phyloP scores from a whole-genome alignment of 257 asterid species.

The Anisodus acutangulus region DNA sequence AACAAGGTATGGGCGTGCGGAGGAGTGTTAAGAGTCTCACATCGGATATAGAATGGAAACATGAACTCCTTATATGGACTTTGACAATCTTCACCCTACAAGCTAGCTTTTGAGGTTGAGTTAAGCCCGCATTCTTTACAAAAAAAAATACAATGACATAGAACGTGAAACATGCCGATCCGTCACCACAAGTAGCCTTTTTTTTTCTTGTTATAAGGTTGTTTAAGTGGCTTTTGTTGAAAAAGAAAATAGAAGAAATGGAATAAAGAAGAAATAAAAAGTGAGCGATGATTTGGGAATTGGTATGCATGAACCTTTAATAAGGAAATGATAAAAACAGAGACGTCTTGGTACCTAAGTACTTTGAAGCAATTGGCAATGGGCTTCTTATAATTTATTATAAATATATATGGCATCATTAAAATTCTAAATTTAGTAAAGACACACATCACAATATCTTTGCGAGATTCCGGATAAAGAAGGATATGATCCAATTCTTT shows the following conservation, averaged over 20 bases:
- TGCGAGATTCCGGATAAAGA: constrained; percentile 39
- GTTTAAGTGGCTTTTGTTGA: background rate
- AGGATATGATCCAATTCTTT: constrained; percentile 25
- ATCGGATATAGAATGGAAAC: too few relatives aligned
- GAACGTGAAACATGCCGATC: constrained; percentile 39
- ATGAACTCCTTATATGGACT: too few relatives aligned
- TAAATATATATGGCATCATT: background rate
- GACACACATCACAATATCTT: background rate
- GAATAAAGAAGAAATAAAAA: constrained; percentile 25
- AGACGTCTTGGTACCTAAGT: constrained; percentile 1
- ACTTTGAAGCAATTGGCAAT: background rate
- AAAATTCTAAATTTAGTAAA: constrained; percentile 37
- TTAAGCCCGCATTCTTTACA: too few relatives aligned
- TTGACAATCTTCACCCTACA: too few relatives aligned
- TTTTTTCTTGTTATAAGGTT: background rate
- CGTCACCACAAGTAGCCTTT: background rate
- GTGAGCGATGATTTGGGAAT: constrained; percentile 30
- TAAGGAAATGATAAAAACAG: background rate
- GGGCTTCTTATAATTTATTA: background rate
- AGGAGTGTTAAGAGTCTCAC: too few relatives aligned
- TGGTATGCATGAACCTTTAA: constrained; percentile 29
- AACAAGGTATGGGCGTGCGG: too few relatives aligned
- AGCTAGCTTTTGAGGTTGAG: too few relatives aligned
- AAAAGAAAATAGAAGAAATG: background rate
- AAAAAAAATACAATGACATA: constrained; percentile 26